Evolutionary conservation across 2,329 filamentous ascomycete genomes (phyloP), one percentile per base, ranked within the genome.

Genomic region (Nemania diffusa): DNA sequence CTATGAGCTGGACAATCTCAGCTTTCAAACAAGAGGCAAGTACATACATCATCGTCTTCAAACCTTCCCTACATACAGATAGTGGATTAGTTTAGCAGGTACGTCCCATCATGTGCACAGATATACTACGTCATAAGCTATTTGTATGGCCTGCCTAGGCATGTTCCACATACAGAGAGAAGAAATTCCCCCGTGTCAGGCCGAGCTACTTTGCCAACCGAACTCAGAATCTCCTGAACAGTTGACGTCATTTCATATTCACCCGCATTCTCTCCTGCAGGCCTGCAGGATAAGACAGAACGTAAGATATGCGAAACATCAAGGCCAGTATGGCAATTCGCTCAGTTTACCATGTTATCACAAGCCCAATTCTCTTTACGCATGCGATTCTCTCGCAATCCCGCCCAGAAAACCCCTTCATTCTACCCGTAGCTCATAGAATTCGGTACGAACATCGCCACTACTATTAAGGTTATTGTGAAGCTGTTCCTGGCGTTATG

Each of bases 161-260:
- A n/a, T 48, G 57, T 57, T 52, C 50, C 26, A 63, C 29, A 51
- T 27, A 62, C 34, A 26, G 11, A 17, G 53, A 34, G n/a, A 40
- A 2, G n/a, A 32, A 32, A n/a, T 17, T 34, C 3, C 15, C 27
- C 17, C 7, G 15, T 9, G 20, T 5, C 22, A 34, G 13, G 40
- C 37, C 29, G 20, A 32, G 62, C 15, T 50, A 40, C 37, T 50
- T 46, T 46, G 51, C 34, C 22, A 46, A 55, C 29, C n/a, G 37
- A 50, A 52, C 34, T 53, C 4, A 44, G 15, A 34, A 40, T 29
- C 51, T 27, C 51, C 22, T 55, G 29, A 37, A 42, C 34, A 24
- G n/a, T 56, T 63, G 62, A 68, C 66, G 66, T 68, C 66, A 68
- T 62, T 50, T 24, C 51, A 50, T 62, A 8, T 50, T 17, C 29